Percentiles rank a stretch among this genome's conserved stretches.
These are phyloP conservation scores for Clohesyomyces aquaticus DNA, from an alignment of 495 filamentous ascomycete species.

Conservation along the genomic window DNA sequence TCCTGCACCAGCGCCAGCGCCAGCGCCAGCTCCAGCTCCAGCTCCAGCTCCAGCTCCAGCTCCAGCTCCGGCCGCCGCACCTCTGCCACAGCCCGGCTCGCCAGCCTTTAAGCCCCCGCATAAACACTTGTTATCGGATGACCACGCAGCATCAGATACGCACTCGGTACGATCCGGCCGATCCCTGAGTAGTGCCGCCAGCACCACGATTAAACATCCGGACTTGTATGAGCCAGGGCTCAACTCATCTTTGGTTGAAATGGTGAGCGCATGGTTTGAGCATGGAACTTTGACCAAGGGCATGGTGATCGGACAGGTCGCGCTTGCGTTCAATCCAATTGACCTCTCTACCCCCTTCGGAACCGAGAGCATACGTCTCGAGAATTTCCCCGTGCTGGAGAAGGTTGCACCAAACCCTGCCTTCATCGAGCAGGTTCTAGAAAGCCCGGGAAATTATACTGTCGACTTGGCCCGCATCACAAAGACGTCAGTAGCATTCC, in stretches of 20 bases:
- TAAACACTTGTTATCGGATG: slow-evolving; percentile 49
- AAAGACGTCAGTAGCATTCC: slow-evolving; percentile 83
- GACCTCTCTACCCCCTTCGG: slow-evolving; percentile 56
- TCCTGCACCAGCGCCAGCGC: slow-evolving; percentile 18
- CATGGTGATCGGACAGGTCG: slow-evolving; percentile 86
- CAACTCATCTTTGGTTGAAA: slow-evolving; percentile 90
- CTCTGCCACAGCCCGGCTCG: slow-evolving; percentile 30
- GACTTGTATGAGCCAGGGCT: slow-evolving; percentile 81
- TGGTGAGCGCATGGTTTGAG: slow-evolving; percentile 81
- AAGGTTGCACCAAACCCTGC: slow-evolving; percentile 93
- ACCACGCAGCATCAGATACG: slow-evolving; percentile 75
- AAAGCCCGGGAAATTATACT: slow-evolving; percentile 79
- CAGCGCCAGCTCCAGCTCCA: too few species aligned
- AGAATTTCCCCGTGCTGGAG: slow-evolving; percentile 88
- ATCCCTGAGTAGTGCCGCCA: slow-evolving; percentile 67
- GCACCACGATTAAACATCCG: slow-evolving; percentile 68
- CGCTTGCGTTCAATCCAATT: slow-evolving; percentile 75
- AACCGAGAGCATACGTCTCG: slow-evolving; percentile 74
- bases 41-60: too few species aligned
- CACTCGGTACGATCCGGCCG: slow-evolving; percentile 88
- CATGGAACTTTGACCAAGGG: slow-evolving; percentile 70
- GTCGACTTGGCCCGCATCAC: slow-evolving; percentile 71
- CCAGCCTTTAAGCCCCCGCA: slow-evolving; percentile 46
- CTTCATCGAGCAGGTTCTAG: slow-evolving; percentile 73
- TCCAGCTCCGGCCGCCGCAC: too few species aligned